Base-by-base conservation (phyloP, 2,329 filamentous ascomycete genomes). In the Boeremia lycopersici region DNA sequence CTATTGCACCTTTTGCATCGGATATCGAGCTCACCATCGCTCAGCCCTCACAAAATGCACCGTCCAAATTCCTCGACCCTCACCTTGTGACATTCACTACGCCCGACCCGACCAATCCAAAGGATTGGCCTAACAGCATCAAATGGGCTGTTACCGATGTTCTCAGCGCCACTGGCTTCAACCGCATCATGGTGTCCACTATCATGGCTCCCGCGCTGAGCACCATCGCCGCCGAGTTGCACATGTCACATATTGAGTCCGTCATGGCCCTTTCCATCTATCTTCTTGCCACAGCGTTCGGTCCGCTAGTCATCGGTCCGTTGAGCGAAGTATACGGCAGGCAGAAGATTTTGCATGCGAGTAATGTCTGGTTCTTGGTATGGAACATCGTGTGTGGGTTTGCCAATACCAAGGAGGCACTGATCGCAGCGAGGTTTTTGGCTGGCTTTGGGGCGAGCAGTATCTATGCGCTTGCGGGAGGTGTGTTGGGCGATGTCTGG, bases 281-380 rank as follows among this genome's bases (percentile, higher is more conserved):
- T 31, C 56, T 71, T 13, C 59, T 71, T 2, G 68, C 65, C 1
- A 63, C 67, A 10, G 69, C 64, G 0, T 65, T 72, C 17, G 68
- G 68, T 2, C 69, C 69, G 0, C 25, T 71, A 12, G 23, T 71
- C 33, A 64, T 72, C 23, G 70, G 67, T 0, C 70, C 68, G 2
- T 38, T 72, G 17, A 69, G 65, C 3, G 69, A 72, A 30, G 58
- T 69, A 9, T 71, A 68, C 39, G 70, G 70, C 2, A 55, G 68
- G 5, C 46, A 61, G 38, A 54, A 43, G 7, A 53, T 71, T 1
- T 46, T 70, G 29, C 63, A 70, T 38, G 58, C 45, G 4, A 63
- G 62, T 9, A 67, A 62, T 33, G 42, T 67, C 0, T 70, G 65
- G 65, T 72, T 67, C 38, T 42, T 70, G 1, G 45, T 65, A 2